These are phyloP conservation scores for Coprinopsis strossmayeri DNA, from an alignment of 768 basidiomycete species.

Conservation along the genomic window DNA sequence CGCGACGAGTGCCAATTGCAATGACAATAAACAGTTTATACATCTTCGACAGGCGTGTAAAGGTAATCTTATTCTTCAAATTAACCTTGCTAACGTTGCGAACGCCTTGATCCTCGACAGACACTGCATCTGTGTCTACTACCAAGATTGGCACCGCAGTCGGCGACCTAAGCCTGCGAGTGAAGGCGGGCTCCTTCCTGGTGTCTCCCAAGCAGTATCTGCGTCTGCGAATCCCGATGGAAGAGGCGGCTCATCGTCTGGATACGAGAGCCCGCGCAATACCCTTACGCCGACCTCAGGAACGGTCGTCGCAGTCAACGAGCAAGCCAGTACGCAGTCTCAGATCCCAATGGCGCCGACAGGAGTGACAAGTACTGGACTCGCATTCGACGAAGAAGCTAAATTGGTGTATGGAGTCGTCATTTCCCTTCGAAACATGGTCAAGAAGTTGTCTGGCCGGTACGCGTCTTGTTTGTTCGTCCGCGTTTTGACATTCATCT, in stretches of 20 bases:
- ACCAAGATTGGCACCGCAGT: conserved; percentile 91
- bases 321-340: conserved; percentile 29
- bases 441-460: conserved; percentile 90
- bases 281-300: conserved; percentile 61
- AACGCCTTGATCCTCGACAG: conserved; percentile 32
- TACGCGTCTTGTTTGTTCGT: conserved; percentile 23
- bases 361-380: conserved; percentile 39
- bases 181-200: conserved; percentile 69
- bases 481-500: background rate
- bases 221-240: conserved; percentile 15
- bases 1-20: too few species aligned
- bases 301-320: conserved; percentile 57
- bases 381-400: conserved; percentile 95
- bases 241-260: conserved; percentile 23
- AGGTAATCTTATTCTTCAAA: background rate
- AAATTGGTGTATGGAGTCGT: conserved; percentile 97
- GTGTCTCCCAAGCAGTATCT: conserved; percentile 66
- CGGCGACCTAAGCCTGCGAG: conserved; percentile 66
- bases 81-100: background rate
- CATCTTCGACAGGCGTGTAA: conserved; percentile 79
- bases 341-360: conserved; percentile 31
- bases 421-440: conserved; percentile 86
- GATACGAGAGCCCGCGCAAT: conserved; percentile 54
- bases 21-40: conserved; percentile 94
- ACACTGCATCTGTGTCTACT: conserved; percentile 90